Evolutionary conservation across 768 basidiomycete genomes (phyloP), one percentile per base, ranked within the genome.

Genomic region (Cystofilobasidium capitatum): DNA sequence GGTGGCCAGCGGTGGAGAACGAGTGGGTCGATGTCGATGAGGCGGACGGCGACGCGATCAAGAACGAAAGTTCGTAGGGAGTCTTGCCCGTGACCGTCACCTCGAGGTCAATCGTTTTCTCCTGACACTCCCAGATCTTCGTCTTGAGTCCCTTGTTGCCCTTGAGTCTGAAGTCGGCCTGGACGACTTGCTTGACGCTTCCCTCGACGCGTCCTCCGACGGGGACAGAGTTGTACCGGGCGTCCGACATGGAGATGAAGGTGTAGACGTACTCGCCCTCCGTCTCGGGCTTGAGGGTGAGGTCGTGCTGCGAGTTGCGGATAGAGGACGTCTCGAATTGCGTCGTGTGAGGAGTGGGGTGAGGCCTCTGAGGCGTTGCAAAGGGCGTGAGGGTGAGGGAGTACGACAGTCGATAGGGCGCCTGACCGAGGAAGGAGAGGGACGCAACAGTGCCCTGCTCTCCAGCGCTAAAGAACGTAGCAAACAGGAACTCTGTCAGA

Each of bases 371-470:
- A 81, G 49, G 64, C 62, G 14, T 66, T 62, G 9, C 78, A 45
- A 80, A 76, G 72, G 37, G 37, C 49, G n/a, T 60, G 17, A 16
- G 58, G 47, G 37, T 49, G 35, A 58, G 55, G 16, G 81, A 83
- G 76, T 92, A 96, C 73, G 84, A 84, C 14, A 94, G 84, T 58
- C 82, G 81, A 83, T 96, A 97, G 8, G 93, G 93, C 33, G 92
- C 86, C 4, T 86, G 87, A 20, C 93, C 94, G 59, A 86, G 88
- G 58, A 98, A 81, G 66, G 92, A 83, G 59, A 96, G 83, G 4
- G 87, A 85, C 3, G 89, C 91, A 16, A 86, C 86, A 57, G 94
- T 89, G 10, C 94, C 93, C 22, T 88, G 91, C 72, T 96, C 93
- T 65, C 78, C 78, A 9, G 78, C 77, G 51, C 78, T 76, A 54